Base-by-base conservation (phyloP, 2,329 filamentous ascomycete species). In the Coniochaeta sp. region DNA sequence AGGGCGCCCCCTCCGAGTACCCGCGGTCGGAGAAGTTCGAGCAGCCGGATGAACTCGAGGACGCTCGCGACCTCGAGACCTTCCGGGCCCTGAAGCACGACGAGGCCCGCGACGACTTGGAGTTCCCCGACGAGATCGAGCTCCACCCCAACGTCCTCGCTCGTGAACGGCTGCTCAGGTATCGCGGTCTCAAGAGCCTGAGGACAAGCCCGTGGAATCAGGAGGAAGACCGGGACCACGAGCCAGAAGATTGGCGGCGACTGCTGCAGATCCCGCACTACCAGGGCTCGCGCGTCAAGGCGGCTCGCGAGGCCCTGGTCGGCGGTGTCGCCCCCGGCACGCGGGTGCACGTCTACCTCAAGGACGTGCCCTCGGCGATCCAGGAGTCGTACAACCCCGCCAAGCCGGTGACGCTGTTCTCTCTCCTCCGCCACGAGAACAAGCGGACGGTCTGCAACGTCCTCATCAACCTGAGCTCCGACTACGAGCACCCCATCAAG, bases 101-200 rank as follows among this genome's bases (percentile, higher is more conserved):
- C 26, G 93, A 97, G 66, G 91, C 87, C 4, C 85, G 93, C 57
- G 93, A 98, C 16, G 95, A 99, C 73, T 84, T 90, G 59, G 93
- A 98, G 72, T 99, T 98, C 73, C 95, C 95, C 0, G 95, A 99
- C 65, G 95, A 99, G 74, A 95, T 99, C 61, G 96, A 99, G 73
- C 79, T 99, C 58, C 91, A 90, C 65, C 95, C 96, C 0, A 84
- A 93, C 58, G 91, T 96, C 3, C 81, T 91, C 52, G 95, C 95
- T 0, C 81, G 91, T 58, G 95, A 99, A 75, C 84, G 95, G 52
- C 78, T 99, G 59, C 85, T 89, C 9, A 85, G 90, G 62, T 99
- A 97, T 75, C 83, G 95, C 69, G 95, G 95, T 47, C 76, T 99
- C 65, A 99, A 98, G 81, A 96, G 90, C 71, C 75, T 98, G 62